phyloP scores from a whole-genome alignment of 1,284 basidiomycete species.

The Ustilago bromivora region DNA sequence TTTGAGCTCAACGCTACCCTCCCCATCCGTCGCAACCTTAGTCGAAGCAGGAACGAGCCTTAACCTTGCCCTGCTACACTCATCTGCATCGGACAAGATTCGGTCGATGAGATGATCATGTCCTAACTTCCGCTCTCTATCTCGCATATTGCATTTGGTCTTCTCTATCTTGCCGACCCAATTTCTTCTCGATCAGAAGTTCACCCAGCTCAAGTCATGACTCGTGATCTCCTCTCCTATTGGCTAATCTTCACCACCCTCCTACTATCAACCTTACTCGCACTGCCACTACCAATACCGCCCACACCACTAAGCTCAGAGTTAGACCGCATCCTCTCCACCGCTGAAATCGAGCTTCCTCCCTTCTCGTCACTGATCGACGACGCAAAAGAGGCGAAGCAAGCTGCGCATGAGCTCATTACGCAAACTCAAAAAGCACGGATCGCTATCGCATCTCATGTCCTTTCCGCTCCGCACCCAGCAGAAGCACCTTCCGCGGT shows the following conservation, averaged over 20 bases:
- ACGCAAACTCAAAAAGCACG: slow-evolving; percentile 15
- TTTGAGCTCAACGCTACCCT: neutral
- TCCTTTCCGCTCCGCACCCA: neutral
- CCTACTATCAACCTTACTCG: neutral
- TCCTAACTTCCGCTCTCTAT: neutral
- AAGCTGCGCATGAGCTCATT: slow-evolving; percentile 7
- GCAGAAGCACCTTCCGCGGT: neutral
- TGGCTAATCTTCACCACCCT: neutral
- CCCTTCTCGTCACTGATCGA: neutral
- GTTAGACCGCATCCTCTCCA: neutral
- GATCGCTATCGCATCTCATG: slow-evolving; percentile 20
- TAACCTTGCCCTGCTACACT: neutral
- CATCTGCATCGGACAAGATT: neutral
- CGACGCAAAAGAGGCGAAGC: neutral
- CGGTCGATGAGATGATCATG: neutral
- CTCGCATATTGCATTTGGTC: neutral
- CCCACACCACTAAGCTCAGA: slow-evolving; percentile 3
- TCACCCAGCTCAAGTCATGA: neutral
- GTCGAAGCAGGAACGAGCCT: neutral
- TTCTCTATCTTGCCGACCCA: neutral
- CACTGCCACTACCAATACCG: neutral
- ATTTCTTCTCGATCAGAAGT: neutral
- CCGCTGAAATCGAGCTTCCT: slow-evolving; percentile 9
- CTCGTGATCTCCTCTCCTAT: neutral
- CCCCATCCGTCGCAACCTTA: neutral